Evolutionary conservation across 2,329 filamentous ascomycete species (phyloP), one percentile per base, ranked within the genome.

Genomic region (Cordyceps pruinosa): DNA sequence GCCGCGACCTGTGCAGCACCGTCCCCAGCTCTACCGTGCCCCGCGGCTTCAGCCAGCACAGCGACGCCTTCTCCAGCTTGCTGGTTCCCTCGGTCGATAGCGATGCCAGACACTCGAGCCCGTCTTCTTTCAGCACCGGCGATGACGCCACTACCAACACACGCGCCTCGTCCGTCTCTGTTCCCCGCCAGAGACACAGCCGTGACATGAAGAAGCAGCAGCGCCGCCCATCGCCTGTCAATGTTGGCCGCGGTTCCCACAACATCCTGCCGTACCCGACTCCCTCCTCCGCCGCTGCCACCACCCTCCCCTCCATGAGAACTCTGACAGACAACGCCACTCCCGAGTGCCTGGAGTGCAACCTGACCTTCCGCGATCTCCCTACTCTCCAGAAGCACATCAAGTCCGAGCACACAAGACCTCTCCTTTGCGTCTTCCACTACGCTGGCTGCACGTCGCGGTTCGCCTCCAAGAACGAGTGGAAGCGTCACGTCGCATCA

Each of bases 401-500:
- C 63, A 77, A 77, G 59, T 75, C 75, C 56, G 70, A 77, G 26
- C 83, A 86, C 64, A 79, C 75, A 2, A 79, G 82, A 1, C 79
- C 83, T 0, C 94, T 93, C 66, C 77, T 79, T 25, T 97, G 93
- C 70, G 84, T 90, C 57, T 91, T 97, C 69, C 76, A 82, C 30
- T 85, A 83, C 56, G 94, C 91, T 57, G 88, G 87, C 34, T 97
- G 93, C 72, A 62, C 61, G 1, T 82, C 84, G 2, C 84, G 79
- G 0, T 96, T 96, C 66, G 79, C 81, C 3, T 86, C 81, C 63
- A 96, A 96, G 74, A 96, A 96, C 68, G 92, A 97, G 70, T 97
- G 93, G 93, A 97, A 97, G 71, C 84, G 93, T 0, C 93, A 97
- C 68, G 84, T 93, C 65, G 75, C 78, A 32, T 88, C 87, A 0